Conservation (phyloP, 2,329 filamentous ascomycete species). For the Colletotrichum filicis region DNA sequence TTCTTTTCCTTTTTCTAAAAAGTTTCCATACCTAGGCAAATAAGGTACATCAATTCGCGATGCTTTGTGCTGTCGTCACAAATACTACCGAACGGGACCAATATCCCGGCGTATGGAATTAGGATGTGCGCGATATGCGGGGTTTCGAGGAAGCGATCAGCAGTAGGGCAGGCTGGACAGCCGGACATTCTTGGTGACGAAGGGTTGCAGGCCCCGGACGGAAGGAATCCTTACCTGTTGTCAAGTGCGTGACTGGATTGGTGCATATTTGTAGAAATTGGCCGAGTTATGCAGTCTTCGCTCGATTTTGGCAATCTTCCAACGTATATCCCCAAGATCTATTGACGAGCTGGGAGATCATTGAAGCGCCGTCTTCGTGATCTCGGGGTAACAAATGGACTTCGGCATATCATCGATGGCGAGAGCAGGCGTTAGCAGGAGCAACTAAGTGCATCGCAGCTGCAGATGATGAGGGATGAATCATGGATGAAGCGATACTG, state of each 20-base stretch:
- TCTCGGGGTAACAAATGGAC: not conserved
- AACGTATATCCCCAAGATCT: not conserved
- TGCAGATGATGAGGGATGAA: not conserved
- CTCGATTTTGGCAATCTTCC: not conserved
- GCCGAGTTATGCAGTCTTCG: not conserved
- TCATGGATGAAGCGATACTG: too few relatives aligned
- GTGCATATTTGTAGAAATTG: not conserved
- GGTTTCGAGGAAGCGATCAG: not conserved
- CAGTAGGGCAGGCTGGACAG: not conserved
- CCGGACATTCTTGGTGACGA: not conserved
- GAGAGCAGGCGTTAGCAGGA: not conserved
- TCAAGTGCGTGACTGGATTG: not conserved
- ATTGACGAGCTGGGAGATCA: not conserved
- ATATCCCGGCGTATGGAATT: not conserved
- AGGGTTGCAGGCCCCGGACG: not conserved
- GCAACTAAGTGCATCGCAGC: not conserved
- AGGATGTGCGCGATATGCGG: not conserved
- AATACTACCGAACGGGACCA: not conserved
- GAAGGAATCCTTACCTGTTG: not conserved
- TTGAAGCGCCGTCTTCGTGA: not conserved
- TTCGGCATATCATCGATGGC: not conserved
- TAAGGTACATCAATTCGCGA: not conserved
- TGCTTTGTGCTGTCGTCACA: not conserved
- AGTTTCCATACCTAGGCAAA: not conserved
- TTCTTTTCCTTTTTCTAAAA: not conserved